Evolutionary conservation across 2,329 filamentous ascomycete species (phyloP).

Genomic region (Ceratocystiopsis brevicomis): DNA sequence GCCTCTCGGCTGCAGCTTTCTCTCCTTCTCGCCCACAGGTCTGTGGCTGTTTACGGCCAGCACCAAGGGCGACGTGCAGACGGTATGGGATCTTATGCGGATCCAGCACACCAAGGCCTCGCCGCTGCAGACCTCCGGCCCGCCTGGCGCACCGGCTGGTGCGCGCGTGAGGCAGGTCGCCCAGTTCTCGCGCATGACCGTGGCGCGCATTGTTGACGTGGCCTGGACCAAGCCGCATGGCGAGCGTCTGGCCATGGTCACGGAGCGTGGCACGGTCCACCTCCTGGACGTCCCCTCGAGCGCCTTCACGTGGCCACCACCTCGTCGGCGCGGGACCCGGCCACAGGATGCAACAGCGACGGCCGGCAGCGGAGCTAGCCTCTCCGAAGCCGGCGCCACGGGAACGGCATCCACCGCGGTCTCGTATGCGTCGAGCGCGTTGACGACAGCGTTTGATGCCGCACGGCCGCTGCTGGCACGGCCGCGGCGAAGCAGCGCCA

Average conservation of each 20-base stretch:
- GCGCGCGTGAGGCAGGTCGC: slow-evolving; percentile 64
- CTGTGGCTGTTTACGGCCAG: slow-evolving; percentile 61
- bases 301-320: slow-evolving; percentile 75
- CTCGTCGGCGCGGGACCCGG: slow-evolving; percentile 28
- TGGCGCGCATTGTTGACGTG: slow-evolving; percentile 77
- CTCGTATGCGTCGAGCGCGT: slow-evolving; percentile 49
- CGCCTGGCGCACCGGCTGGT: slow-evolving; percentile 25
- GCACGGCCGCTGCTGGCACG: slow-evolving; percentile 40
- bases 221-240: slow-evolving; percentile 69
- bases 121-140: slow-evolving; percentile 31
- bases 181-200: slow-evolving; percentile 78
- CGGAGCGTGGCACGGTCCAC: slow-evolving; percentile 88
- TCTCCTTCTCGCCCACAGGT: slow-evolving; percentile 60
- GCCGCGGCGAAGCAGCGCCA: slow-evolving; percentile 32
- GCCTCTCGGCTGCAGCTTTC: slow-evolving; percentile 57
- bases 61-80: slow-evolving; percentile 67
- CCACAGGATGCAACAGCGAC: slow-evolving; percentile 22
- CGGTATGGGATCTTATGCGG: slow-evolving; percentile 60
- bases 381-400: slow-evolving; percentile 27
- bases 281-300: slow-evolving; percentile 70
- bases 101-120: slow-evolving; percentile 44
- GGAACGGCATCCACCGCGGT: slow-evolving; percentile 28
- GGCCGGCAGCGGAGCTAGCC: slow-evolving; percentile 14
- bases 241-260: slow-evolving; percentile 73
- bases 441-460: slow-evolving; percentile 51